Base-by-base conservation (phyloP, 208 protist species). In the Acanthamoeba triangularis region DNA sequence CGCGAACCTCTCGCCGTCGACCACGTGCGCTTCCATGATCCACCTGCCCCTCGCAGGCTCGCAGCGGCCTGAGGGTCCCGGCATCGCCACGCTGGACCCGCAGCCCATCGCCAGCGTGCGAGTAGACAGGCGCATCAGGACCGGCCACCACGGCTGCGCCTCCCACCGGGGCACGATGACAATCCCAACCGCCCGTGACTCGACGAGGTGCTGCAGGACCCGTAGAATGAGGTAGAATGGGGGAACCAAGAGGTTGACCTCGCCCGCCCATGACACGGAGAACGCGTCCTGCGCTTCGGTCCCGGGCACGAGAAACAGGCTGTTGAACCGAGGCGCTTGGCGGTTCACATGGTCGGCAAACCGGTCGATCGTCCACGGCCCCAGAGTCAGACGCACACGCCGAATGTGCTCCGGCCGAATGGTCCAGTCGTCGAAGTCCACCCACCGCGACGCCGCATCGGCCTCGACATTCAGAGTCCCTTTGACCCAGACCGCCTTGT, bases 401-500 rank as follows among this genome's bases (percentile, higher is more conserved):
- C 3, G n/a, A 0, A 72, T 11, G n/a, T 8, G 8, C 0, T 54
- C 41, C 8, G 18, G 25, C 14, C 13, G 74, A 2, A 44, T 1
- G 0, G 41, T 80, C 72, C 72, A 47, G 61, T 67, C 61, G 63
- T 72, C 63, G 63, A 25, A 14, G n/a, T 72, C 63, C 63, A 72
- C 69, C 69, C 69, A 78, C 6, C 69, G 4, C 28, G n/a, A 78
- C 3, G 69, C 69, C 18, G 16, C 10, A 41, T 78, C 69, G 20
- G n/a, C 69, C 69, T 78, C 69, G 10, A 16, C 8, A 41, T 78
- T 78, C 18, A 78, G 69, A 33, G 35, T 41, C 18, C 69, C 69
- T 16, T 78, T 78, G 69, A 78, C 35, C 69, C 69, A 78, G 18
- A 78, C n/a, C 2, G 69, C 69, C 69, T 41, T 78, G 69, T 78